phyloP scores from a whole-genome alignment of 345 rosid genomes.

The Camelina sativa region DNA sequence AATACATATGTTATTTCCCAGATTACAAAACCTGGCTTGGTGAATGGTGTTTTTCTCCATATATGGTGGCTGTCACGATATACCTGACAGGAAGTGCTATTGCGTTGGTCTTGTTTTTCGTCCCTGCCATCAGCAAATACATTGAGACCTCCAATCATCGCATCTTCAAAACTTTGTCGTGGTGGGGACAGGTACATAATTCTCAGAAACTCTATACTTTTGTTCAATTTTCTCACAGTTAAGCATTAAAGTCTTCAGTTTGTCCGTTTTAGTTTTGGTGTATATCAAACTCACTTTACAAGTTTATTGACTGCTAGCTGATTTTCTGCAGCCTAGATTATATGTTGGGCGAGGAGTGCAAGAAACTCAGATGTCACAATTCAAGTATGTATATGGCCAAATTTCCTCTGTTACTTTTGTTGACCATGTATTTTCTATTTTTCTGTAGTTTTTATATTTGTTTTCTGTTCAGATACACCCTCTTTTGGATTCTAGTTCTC shows the following conservation, averaged over 20 bases:
- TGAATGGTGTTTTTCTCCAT: conserved; percentile 80
- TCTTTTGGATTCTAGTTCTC: conserved; percentile 87
- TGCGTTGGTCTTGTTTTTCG: conserved; percentile 81
- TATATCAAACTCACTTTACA: conserved; percentile 25
- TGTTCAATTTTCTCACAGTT: conserved; percentile 16
- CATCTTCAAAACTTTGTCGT: conserved; percentile 59
- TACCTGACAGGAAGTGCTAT: conserved; percentile 72
- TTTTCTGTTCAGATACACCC: conserved; percentile 62
- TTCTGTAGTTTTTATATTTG: conserved; percentile 9
- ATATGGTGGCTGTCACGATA: conserved; percentile 78
- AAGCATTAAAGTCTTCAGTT: conserved; percentile 11
- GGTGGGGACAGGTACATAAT: conserved; percentile 83
- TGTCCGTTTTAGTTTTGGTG: conserved; percentile 30
- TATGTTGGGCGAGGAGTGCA: conserved; percentile 95
- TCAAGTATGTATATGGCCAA: conserved; percentile 63
- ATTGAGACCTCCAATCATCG: conserved; percentile 76
- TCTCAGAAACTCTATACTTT: conserved; percentile 23
- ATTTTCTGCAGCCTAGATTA: conserved; percentile 72
- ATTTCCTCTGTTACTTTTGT: conserved; percentile 33
- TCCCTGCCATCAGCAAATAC: conserved; percentile 80
- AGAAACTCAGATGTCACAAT: conserved; percentile 83
- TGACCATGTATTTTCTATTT: conserved; percentile 3
- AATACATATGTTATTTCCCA: conserved; percentile 78
- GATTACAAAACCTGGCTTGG: conserved; percentile 74
- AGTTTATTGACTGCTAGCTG: conserved; percentile 24